phyloP scores from a whole-genome alignment of 129 eudicot genomes.

The carrot (Daucus carota) region DNA sequence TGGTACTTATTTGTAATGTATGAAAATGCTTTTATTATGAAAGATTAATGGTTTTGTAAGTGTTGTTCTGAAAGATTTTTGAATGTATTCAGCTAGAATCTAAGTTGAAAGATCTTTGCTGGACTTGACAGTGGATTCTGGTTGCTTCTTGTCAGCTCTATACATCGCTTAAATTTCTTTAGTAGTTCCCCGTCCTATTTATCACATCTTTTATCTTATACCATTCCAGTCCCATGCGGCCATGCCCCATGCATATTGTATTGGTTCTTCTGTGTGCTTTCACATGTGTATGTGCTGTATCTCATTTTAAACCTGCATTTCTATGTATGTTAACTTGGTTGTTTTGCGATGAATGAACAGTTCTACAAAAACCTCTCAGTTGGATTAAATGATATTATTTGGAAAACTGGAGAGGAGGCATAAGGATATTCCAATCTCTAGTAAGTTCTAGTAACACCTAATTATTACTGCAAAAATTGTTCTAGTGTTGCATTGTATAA shows the following conservation, averaged over 20 bases:
- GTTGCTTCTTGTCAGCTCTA: not conserved
- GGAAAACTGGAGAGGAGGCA: conserved; percentile 76
- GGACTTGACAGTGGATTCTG: not conserved
- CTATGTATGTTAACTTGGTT: not conserved
- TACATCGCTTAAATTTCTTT: not conserved
- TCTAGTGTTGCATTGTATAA: not conserved
- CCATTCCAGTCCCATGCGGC: not conserved
- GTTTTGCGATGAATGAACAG: conserved; percentile 27
- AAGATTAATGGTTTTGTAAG: not conserved
- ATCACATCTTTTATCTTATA: not conserved
- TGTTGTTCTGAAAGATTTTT: not conserved
- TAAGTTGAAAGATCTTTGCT: not conserved
- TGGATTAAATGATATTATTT: conserved; percentile 90
- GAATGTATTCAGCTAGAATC: not conserved
- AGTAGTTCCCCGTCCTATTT: not conserved
- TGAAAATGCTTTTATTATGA: not conserved
- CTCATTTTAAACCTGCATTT: not conserved
- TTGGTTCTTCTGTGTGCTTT: not conserved
- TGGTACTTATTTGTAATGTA: not conserved
- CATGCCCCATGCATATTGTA: not conserved
- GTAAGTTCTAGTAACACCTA: not conserved
- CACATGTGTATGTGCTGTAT: not conserved
- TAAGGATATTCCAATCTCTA: conserved; percentile 26
- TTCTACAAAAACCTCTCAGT: conserved; percentile 86
- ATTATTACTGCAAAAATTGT: not conserved